Base-by-base conservation (phyloP, 768 basidiomycete species). In the Omphalotus guepiniiformis region DNA sequence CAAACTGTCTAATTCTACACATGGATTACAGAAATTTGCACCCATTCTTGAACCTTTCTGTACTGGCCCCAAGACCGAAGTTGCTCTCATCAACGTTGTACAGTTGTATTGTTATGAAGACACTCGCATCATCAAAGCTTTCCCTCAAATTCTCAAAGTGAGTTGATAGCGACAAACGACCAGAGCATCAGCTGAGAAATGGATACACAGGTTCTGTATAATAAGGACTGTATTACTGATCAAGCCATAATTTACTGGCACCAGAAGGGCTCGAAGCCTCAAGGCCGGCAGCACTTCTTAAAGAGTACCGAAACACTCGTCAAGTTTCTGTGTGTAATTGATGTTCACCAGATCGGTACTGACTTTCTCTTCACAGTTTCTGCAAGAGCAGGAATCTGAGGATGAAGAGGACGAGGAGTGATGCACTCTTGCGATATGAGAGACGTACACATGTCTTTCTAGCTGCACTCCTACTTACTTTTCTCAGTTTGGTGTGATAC, bases 201-300 rank as follows among this genome's bases (percentile, higher is more conserved):
- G n/a, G n/a, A n/a, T n/a, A n/a, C n/a, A n/a, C 35, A 93, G 90
- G 85, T 94, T 57, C 74, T 97, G 65, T 97, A 96, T 72, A 94
- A 94, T 71, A 84, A 88, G 59, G 95, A 99, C 58, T 93, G 93
- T 67, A 78, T 97, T 57, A 89, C 93, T 47, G 93, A 94, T 61
- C 87, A 94, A 62, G 93, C 94, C 51, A 94, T 99, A 60, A 87
- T 97, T 50, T 98, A 96, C 67, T 99, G 95, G 95, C 75, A 92
- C 68, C 85, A 90, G 70, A 99, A 99, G 70, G 95, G 96, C 42
- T 88, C 93, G 39, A 96, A 93, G 69, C 81, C 92, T 0, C 91
- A 97, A 66, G 95, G 94, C 40, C 84, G 87, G 61, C 93, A 96
- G 65, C 88, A 93, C 65, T 97, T 99, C 76, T 70, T 97, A 56